A percentile compares a stretch with the other conserved stretches of the same genome.
Evolutionary conservation across 176 grass and related monocot genomes (phyloP).

Genomic region (barley (Hordeum vulgare)): DNA sequence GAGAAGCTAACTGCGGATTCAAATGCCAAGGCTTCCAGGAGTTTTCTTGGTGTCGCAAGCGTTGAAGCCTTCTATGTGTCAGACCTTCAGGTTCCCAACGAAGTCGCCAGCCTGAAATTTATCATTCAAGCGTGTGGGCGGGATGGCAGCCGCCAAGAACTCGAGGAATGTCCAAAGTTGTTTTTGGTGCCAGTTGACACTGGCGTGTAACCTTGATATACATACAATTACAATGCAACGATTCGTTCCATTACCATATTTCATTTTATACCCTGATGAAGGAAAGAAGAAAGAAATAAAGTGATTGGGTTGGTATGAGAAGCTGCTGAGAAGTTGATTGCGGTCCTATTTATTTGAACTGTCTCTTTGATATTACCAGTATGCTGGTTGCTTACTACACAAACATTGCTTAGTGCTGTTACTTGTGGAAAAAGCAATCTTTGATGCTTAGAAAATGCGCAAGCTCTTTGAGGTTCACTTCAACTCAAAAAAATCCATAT

Average conservation of each 20-base stretch:
- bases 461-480: not conserved
- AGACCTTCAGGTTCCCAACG: slow-evolving; percentile 28
- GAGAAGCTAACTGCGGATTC: slow-evolving; percentile 35
- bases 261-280: not conserved
- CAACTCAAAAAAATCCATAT: too few relatives aligned
- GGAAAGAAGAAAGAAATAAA: slow-evolving; percentile 6
- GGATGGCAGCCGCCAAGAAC: slow-evolving; percentile 67
- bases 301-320: not conserved
- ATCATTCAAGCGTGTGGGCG: slow-evolving; percentile 56
- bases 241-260: not conserved
- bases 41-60: slow-evolving; percentile 55
- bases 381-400: not conserved
- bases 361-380: not conserved
- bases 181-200: slow-evolving; percentile 28
- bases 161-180: slow-evolving; percentile 48
- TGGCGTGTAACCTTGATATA: not conserved
- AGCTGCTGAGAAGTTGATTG: not conserved
- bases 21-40: not conserved
- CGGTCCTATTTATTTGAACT: not conserved
- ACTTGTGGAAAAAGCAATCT: not conserved
- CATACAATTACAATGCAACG: not conserved
- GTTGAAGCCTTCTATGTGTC: slow-evolving; percentile 69
- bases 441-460: not conserved
- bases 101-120: slow-evolving; percentile 49
- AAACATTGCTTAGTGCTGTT: not conserved